Percentiles rank a stretch among this genome's conserved stretches.
Evolutionary conservation across 2,329 filamentous ascomycete genomes (phyloP).

Genomic region (Lachnellula subtilissima): DNA sequence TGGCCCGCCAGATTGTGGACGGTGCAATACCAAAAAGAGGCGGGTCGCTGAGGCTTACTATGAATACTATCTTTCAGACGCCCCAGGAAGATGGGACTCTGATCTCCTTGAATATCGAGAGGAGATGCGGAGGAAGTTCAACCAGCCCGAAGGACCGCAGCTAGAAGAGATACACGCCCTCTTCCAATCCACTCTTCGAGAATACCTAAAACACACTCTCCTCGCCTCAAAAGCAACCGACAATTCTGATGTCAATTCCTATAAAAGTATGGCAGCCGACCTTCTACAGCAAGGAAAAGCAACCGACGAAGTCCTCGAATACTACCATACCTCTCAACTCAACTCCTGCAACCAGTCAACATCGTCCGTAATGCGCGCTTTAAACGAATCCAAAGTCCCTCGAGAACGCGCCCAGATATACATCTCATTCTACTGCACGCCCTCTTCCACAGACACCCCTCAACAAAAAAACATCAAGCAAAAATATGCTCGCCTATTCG

Average conservation of each 20-base stretch:
- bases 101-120: conserved; percentile 15
- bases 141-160: conserved; percentile 11
- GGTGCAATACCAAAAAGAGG: conserved; percentile 20
- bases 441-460: conserved; percentile 14
- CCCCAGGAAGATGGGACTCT: conserved; percentile 21
- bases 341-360: conserved; percentile 8
- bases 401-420: conserved; percentile 25
- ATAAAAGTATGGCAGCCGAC: conserved; percentile 5
- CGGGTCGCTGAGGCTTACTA: conserved; percentile 24
- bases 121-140: conserved; percentile 20
- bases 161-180: conserved; percentile 22
- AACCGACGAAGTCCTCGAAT: conserved; percentile 15
- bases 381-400: conserved; percentile 18
- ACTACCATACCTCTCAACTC: conserved; percentile 10
- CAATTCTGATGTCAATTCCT: conserved; percentile 6
- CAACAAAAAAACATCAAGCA: conserved; percentile 26
- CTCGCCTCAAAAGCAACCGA: conserved; percentile 9
- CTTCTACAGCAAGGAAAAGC: conserved; percentile 13
- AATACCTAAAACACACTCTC: conserved; percentile 23
- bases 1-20: conserved; percentile 21
- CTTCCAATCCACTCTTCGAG: conserved; percentile 19
- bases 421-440: conserved; percentile 25
- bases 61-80: conserved; percentile 24
- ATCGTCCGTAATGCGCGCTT: conserved; percentile 8
- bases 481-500: conserved; percentile 29